These are phyloP conservation scores for Fraxinus xanthoxyloides DNA, from an alignment of 305 asterid species.

Conservation along the genomic window DNA sequence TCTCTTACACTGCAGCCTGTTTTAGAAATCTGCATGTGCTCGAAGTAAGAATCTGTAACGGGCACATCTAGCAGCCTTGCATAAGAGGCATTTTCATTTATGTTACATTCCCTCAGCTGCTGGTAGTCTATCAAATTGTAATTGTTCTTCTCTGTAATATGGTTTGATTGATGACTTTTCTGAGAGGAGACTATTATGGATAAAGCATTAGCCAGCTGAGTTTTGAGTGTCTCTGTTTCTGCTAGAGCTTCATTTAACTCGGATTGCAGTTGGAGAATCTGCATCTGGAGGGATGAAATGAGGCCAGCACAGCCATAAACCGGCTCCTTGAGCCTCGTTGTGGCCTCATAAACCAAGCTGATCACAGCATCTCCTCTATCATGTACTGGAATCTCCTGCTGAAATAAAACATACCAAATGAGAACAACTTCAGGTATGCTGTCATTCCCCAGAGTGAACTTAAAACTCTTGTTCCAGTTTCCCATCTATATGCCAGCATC, in stretches of 20 bases:
- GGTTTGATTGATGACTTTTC: not conserved
- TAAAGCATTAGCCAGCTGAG: constrained; percentile 36
- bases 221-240: constrained; percentile 30
- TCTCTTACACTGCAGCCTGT: not conserved
- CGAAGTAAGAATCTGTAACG: constrained; percentile 3
- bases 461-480: not conserved
- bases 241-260: constrained; percentile 38
- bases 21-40: not conserved
- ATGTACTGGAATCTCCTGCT: constrained; percentile 37
- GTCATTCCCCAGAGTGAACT: not conserved
- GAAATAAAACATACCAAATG: not conserved
- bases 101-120: constrained; percentile 17
- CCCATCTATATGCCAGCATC: not conserved
- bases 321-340: constrained; percentile 45
- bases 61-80: constrained; percentile 8
- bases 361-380: constrained; percentile 41
- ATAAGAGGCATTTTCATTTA: not conserved
- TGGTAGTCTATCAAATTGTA: constrained; percentile 4
- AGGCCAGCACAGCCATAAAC: constrained; percentile 40
- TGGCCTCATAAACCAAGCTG: constrained; percentile 54
- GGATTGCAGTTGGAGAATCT: constrained; percentile 31
- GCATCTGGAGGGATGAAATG: constrained; percentile 39
- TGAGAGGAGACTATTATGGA: constrained; percentile 12
- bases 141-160: not conserved
- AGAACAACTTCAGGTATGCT: not conserved